Conservation (phyloP, 805 yeast species). For the Candida coquimbonensis region DNA sequence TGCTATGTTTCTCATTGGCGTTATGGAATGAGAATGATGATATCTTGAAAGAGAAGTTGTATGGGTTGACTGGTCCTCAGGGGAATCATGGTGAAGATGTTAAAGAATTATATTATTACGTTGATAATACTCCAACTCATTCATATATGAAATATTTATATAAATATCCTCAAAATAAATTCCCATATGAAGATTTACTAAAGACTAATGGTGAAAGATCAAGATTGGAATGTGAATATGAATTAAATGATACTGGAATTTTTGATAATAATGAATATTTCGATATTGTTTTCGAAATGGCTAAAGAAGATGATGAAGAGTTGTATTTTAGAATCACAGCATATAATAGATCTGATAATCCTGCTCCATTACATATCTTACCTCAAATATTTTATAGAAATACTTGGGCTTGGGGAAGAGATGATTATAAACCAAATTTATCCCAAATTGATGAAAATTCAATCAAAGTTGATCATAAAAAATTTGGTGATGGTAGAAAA, state of each 20-base stretch:
- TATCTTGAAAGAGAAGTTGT: conserved; percentile 76
- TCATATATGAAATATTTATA: conserved; percentile 86
- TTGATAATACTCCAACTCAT: conserved; percentile 91
- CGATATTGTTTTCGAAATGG: conserved; percentile 86
- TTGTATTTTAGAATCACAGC: conserved; percentile 81
- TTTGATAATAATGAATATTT: conserved; percentile 62
- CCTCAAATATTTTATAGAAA: conserved; percentile 84
- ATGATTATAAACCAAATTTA: conserved; percentile 41
- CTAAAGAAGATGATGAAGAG: conserved; percentile 77
- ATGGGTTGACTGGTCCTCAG: conserved; percentile 86
- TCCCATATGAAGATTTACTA: conserved; percentile 73
- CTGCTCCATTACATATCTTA: conserved; percentile 83
- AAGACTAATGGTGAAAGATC: conserved; percentile 59
- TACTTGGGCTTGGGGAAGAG: conserved; percentile 89
- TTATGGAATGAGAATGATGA: conserved; percentile 89
- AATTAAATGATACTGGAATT: conserved; percentile 72
- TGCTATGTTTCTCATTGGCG: conserved; percentile 70
- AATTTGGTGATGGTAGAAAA: conserved; percentile 58
- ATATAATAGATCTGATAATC: conserved; percentile 69
- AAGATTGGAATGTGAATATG: conserved; percentile 69
- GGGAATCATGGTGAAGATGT: conserved; percentile 97
- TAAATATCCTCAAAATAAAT: conserved; percentile 84
- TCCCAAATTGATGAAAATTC: conserved; percentile 36
- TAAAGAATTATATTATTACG: conserved; percentile 74
- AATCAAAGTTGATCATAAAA: conserved; percentile 57